Conservation (phyloP, 116 monocot genomes). For the Phalaenopsis hybrid region DNA sequence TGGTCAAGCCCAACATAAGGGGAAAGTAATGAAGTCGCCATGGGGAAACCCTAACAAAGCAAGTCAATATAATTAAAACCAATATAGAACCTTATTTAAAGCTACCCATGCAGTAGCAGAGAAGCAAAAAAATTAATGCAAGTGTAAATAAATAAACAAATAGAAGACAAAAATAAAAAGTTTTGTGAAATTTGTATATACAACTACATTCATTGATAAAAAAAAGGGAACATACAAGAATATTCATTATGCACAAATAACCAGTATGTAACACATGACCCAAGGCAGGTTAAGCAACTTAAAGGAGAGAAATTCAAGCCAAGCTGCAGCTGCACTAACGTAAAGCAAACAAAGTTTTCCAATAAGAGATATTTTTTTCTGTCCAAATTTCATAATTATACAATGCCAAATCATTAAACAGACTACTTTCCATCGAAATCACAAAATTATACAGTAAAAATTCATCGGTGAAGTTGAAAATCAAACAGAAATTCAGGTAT, state of each 20-base stretch:
- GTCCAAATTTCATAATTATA: not conserved
- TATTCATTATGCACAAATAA: too few species aligned
- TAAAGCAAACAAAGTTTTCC: not conserved
- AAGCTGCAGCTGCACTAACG: not conserved
- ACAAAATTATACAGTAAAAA: not conserved
- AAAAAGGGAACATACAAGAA: too few species aligned
- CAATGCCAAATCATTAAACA: not conserved
- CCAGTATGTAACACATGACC: not conserved
- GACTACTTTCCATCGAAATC: not conserved
- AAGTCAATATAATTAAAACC: too few species aligned
- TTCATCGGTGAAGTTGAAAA: too few species aligned
- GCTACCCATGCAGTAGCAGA: not conserved
- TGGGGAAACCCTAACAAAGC: too few species aligned
- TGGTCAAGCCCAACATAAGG: too few species aligned
- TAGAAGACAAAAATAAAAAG: not conserved
- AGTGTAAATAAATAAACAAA: not conserved
- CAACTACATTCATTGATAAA: not conserved
- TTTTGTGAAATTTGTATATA: not conserved
- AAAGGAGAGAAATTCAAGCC: not conserved
- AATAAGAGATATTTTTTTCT: not conserved
- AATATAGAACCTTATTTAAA: too few species aligned
- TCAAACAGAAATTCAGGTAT: not conserved
- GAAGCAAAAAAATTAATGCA: not conserved
- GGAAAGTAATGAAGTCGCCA: too few species aligned
- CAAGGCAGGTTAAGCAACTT: not conserved